Percentiles rank a stretch among this genome's conserved stretches.
phyloP scores from a whole-genome alignment of 129 eudicot species.

The carrot (Daucus carota) region DNA sequence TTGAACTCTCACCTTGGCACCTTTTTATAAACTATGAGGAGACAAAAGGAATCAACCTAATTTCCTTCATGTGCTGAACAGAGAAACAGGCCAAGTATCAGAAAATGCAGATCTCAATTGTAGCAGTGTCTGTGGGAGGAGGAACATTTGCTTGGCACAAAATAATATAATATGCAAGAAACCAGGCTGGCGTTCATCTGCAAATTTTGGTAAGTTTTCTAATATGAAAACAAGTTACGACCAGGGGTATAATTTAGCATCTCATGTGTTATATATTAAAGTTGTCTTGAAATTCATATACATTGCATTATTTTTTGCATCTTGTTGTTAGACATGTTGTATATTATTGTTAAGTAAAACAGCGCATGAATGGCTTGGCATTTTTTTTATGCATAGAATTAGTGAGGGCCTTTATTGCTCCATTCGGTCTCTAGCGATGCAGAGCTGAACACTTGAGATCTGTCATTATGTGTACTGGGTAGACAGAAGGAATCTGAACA shows the following conservation, averaged over 20 bases:
- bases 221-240: neutral
- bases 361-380: neutral
- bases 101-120: neutral
- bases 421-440: neutral
- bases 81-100: neutral
- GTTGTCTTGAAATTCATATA: neutral
- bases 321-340: neutral
- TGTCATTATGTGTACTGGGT: neutral
- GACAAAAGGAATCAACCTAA: constrained; percentile 3
- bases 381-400: neutral
- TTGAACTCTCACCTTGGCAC: neutral
- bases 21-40: neutral
- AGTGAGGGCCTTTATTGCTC: neutral
- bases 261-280: neutral
- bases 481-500: neutral
- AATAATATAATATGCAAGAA: too few relatives aligned
- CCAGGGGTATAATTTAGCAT: neutral
- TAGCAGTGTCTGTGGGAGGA: neutral
- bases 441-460: neutral
- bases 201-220: neutral
- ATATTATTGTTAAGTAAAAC: neutral
- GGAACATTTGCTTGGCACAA: neutral
- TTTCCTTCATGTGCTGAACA: constrained; percentile 2
- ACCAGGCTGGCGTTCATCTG: neutral
- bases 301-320: neutral